Evolutionary conservation across 2,329 filamentous ascomycete species (phyloP), one percentile per base, ranked within the genome.

Genomic region (Thelonectria blattea): DNA sequence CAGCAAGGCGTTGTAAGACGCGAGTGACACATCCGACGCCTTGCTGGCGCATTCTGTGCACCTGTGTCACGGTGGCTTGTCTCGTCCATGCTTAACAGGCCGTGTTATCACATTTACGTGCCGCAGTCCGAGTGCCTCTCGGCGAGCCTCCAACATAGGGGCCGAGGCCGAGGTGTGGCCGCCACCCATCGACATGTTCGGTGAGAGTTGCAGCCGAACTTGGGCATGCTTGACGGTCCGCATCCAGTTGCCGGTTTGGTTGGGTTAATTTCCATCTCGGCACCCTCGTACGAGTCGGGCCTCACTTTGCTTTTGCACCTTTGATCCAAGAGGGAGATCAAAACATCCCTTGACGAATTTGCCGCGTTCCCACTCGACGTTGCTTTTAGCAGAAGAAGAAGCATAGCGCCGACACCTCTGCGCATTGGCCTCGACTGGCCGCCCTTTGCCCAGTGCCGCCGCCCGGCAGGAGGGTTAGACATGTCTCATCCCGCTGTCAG

Each of bases 401-500:
- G 48, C 56, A 42, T 52, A 37, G 49, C 47, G 37, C 34, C 46
- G 39, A 30, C 27, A 8, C 27, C 27, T 30, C 14, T 22, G 9
- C 42, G 45, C 39, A 50, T 42, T 52, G 47, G 22, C 52, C 43
- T 56, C 14, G 42, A 20, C 11, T 50, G 41, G 34, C 30, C 18
- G 32, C 58, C 52, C 62, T 65, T 52, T 60, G 58, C 45, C 34
- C 43, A 53, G 45, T 50, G 46, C 52, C 45, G 43, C 30, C 54
- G 59, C 51, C 50, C 51, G 46, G 37, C 9, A 34, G 32, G 27
- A 30, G 51, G 46, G 52, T 51, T 43, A 37, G 22, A 42, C 17
- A 54, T 17, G 58, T 50, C 34, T 37, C 52, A 41, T 53, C 64
- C 68, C 69, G 65, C 64, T 70, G 58, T 70, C 63, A 64, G 66